Percentiles rank a stretch among this genome's conserved stretches.
These are phyloP conservation scores for Priceomyces melissophilus DNA, from an alignment of 805 yeast genomes.

Conservation along the genomic window DNA sequence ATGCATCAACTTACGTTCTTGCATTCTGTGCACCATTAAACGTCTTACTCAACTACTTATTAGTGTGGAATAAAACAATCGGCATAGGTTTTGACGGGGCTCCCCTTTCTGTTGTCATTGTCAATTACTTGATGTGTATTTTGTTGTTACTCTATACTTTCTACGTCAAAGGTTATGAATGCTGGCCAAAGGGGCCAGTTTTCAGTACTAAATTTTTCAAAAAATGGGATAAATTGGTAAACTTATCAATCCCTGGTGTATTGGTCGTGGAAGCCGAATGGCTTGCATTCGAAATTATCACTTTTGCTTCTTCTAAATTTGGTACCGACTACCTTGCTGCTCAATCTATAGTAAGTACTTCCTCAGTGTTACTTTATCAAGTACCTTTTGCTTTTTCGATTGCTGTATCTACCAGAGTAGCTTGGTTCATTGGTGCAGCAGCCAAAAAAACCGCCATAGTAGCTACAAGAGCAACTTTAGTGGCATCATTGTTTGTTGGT, in stretches of 20 bases:
- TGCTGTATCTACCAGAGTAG: conserved; percentile 73
- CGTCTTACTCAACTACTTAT: conserved; percentile 58
- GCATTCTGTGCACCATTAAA: conserved; percentile 72
- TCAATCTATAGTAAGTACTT: conserved; percentile 67
- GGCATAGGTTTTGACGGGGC: conserved; percentile 74
- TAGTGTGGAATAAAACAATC: conserved; percentile 61
- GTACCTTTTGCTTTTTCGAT: conserved; percentile 74
- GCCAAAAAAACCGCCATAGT: conserved; percentile 34
- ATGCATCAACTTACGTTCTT: conserved; percentile 73
- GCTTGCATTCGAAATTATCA: conserved; percentile 72
- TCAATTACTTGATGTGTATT: conserved; percentile 68
- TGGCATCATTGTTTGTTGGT: conserved; percentile 31
- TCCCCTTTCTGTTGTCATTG: conserved; percentile 68
- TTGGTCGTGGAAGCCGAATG: conserved; percentile 78
- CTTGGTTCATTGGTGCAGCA: conserved; percentile 72
- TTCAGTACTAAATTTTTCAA: conserved; percentile 26
- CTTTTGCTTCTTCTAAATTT: conserved; percentile 63
- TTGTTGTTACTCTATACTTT: conserved; percentile 48
- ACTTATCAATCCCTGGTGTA: conserved; percentile 68
- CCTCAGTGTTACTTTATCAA: conserved; percentile 67
- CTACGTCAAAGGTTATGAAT: conserved; percentile 43
- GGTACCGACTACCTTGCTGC: conserved; percentile 70
- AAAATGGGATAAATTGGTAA: conserved; percentile 64
- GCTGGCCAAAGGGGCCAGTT: conserved; percentile 36
- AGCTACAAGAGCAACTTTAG: conserved; percentile 36